Evolutionary conservation across 2,329 filamentous ascomycete genomes (phyloP).

Genomic region (Sporothrix inflata): DNA sequence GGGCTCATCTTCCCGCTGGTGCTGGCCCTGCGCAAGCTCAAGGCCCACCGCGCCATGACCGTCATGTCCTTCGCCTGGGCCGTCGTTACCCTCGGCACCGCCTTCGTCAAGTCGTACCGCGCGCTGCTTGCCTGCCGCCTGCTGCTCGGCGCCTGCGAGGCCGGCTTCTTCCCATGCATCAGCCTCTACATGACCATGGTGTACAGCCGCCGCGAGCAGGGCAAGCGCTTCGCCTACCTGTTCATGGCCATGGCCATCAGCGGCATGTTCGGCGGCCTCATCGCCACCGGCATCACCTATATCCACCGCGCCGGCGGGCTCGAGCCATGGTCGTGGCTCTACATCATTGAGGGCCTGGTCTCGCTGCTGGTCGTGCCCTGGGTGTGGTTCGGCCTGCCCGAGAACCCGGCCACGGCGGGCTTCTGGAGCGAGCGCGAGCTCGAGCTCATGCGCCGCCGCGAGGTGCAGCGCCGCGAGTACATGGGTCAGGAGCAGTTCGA

Average conservation of each 20-base stretch:
- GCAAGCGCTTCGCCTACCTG: conserved; percentile 47
- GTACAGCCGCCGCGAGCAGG: conserved; percentile 51
- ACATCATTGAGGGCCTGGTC: conserved; percentile 27
- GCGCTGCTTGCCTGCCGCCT: conserved; percentile 46
- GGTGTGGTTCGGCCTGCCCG: conserved; percentile 52
- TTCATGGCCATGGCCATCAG: no score
- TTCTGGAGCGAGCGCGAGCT: background rate
- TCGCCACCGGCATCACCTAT: conserved; percentile 50
- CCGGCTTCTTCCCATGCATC: conserved; percentile 48
- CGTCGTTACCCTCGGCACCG: conserved; percentile 45
- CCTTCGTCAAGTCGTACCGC: conserved; percentile 45
- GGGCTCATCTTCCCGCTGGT: conserved; percentile 6
- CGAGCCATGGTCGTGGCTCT: conserved; percentile 30
- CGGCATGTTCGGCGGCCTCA: conserved; percentile 43
- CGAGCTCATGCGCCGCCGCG: background rate
- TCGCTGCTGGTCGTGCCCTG: conserved; percentile 34
- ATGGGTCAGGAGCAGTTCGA: conserved; percentile 27
- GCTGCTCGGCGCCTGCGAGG: conserved; percentile 48
- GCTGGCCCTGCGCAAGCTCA: background rate
- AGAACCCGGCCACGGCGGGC: conserved; percentile 50
- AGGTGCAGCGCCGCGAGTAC: background rate
- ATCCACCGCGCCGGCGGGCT: conserved; percentile 46
- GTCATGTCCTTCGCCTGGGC: conserved; percentile 59
- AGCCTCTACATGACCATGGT: conserved; percentile 49
- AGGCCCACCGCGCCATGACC: conserved; percentile 61